Evolutionary conservation across 2,329 filamentous ascomycete genomes (phyloP).

Genomic region (Pestalotiopsis fici): DNA sequence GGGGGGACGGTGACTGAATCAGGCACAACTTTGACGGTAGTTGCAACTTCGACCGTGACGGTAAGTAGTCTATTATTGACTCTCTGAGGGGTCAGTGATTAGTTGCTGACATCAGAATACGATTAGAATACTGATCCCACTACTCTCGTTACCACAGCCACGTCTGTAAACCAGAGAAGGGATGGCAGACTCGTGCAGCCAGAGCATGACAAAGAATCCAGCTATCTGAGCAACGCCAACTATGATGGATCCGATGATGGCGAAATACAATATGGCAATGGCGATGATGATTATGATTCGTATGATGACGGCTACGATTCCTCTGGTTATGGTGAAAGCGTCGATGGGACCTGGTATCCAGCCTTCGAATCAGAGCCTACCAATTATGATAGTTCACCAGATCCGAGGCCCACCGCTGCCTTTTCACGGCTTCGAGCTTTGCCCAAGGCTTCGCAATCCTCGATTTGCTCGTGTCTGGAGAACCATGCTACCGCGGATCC

Average conservation of each 20-base stretch:
- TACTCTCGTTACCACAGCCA: background rate
- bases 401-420: background rate
- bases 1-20: background rate
- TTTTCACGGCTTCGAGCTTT: background rate
- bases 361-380: background rate
- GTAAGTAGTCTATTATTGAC: background rate
- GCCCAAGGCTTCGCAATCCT: background rate
- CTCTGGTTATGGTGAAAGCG: background rate
- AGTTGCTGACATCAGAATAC: background rate
- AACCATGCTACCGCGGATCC: background rate
- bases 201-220: background rate
- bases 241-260: background rate
- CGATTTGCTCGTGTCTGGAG: background rate
- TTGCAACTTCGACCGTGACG: background rate
- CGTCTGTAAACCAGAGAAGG: background rate
- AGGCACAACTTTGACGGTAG: background rate
- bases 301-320: background rate
- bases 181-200: background rate
- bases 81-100: background rate
- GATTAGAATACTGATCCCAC: background rate
- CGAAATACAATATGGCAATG: background rate
- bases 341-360: background rate
- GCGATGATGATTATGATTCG: background rate
- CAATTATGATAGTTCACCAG: background rate
- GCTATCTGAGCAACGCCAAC: no score